Conservation (phyloP, 129 eudicot species). For the Flaveria linearis region DNA sequence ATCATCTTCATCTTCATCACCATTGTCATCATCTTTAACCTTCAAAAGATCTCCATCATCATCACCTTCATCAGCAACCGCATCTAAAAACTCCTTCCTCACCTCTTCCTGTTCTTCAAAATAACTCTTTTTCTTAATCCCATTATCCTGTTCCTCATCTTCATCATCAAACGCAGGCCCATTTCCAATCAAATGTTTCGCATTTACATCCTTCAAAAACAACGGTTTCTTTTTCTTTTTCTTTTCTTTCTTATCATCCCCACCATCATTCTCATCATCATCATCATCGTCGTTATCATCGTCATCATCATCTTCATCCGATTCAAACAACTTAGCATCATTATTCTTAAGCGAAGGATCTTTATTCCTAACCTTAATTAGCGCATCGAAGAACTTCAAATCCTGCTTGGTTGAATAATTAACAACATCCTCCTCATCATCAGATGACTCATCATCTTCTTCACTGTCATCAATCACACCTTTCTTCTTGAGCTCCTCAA, state of each 20-base stretch:
- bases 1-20: conserved; percentile 43
- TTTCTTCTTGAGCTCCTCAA: conserved; percentile 72
- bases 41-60: conserved; percentile 57
- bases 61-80: conserved; percentile 40
- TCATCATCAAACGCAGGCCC: conserved; percentile 69
- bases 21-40: conserved; percentile 36
- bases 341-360: conserved; percentile 56
- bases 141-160: conserved; percentile 39
- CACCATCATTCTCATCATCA: conserved; percentile 26
- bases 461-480: conserved; percentile 53
- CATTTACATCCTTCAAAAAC: conserved; percentile 77
- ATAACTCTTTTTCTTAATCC: conserved; percentile 48
- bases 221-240: conserved; percentile 53
- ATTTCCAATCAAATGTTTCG: conserved; percentile 58
- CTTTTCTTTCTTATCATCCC: conserved; percentile 4
- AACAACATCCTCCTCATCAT: conserved; percentile 34
- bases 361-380: conserved; percentile 57
- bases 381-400: conserved; percentile 48
- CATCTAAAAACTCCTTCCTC: conserved; percentile 56
- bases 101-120: conserved; percentile 67
- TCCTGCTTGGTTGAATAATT: conserved; percentile 46
- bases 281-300: conserved; percentile 41
- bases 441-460: conserved; percentile 38
- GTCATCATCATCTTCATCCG: conserved; percentile 38
- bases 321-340: conserved; percentile 56